Conservation (phyloP, 345 rosid species). For the Mallotus nudiflorus region DNA sequence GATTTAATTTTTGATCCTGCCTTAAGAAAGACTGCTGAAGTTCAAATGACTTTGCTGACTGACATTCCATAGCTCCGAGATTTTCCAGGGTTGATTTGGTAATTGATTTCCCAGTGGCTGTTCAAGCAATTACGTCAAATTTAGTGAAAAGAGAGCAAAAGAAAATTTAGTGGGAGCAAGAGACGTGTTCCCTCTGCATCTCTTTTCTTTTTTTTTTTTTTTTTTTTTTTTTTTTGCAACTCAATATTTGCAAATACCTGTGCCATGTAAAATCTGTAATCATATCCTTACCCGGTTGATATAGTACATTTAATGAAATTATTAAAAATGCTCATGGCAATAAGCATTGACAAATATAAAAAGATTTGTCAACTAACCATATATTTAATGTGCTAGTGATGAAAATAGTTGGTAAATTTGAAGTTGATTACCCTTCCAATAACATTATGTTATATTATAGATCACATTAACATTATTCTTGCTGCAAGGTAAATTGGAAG, state of each 20-base stretch:
- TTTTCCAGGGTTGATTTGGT: constrained; percentile 27
- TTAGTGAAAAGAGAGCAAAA: constrained; percentile 1
- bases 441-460: too few species aligned
- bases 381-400: not conserved
- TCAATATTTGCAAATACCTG: not conserved
- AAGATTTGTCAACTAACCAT: not conserved
- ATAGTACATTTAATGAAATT: not conserved
- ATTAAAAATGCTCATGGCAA: not conserved
- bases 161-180: too few species aligned
- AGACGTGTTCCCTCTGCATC: too few species aligned
- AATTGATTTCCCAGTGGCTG: constrained; percentile 33
- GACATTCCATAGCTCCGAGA: constrained; percentile 30
- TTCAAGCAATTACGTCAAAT: constrained; percentile 17
- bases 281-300: not conserved
- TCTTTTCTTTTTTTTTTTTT: too few species aligned
- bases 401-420: not conserved
- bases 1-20: constrained; percentile 35
- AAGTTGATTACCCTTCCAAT: too few species aligned
- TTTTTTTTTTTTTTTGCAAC: too few species aligned
- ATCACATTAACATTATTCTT: too few species aligned
- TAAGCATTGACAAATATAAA: not conserved
- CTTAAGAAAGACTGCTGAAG: constrained; percentile 25
- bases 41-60: constrained; percentile 26
- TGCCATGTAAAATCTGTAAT: not conserved
- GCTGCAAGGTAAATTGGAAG: too few species aligned